These are phyloP conservation scores for Neonectria faginata DNA, from an alignment of 2,329 filamentous ascomycete genomes.

Conservation along the genomic window DNA sequence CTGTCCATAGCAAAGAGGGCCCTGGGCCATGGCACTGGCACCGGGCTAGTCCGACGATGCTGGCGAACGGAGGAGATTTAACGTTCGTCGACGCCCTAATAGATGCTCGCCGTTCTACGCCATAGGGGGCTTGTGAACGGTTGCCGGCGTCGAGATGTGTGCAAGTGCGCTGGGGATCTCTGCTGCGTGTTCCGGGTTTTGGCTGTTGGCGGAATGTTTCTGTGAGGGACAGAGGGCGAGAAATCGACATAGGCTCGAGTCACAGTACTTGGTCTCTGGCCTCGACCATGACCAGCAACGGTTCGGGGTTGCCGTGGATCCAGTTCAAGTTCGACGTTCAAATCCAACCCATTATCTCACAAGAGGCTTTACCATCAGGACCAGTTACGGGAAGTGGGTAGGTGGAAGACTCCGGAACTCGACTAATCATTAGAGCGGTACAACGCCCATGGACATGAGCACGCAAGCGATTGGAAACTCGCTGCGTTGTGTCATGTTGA, in stretches of 20 bases:
- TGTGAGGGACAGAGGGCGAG: neutral
- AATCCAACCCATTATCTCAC: neutral
- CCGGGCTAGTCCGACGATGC: neutral
- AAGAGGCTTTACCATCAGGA: neutral
- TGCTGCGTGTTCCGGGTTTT: neutral
- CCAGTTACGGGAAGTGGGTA: neutral
- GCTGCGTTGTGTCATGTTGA: neutral
- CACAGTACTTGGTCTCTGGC: neutral
- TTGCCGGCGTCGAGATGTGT: neutral
- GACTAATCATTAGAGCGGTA: neutral
- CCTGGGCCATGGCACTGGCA: constrained; percentile 1
- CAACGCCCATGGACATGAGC: neutral
- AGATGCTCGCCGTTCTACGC: neutral
- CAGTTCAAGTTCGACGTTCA: neutral
- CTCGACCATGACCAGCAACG: neutral
- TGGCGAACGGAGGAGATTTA: neutral
- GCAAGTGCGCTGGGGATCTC: neutral
- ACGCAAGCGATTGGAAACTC: neutral
- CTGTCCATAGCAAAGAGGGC: neutral
- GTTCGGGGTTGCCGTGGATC: neutral
- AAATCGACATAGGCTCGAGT: neutral
- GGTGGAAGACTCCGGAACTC: neutral
- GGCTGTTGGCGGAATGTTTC: neutral
- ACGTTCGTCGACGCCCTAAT: neutral
- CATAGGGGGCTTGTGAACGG: neutral